phyloP scores from a whole-genome alignment of 78 protist genomes.

The Dictyostelium citrinum region DNA sequence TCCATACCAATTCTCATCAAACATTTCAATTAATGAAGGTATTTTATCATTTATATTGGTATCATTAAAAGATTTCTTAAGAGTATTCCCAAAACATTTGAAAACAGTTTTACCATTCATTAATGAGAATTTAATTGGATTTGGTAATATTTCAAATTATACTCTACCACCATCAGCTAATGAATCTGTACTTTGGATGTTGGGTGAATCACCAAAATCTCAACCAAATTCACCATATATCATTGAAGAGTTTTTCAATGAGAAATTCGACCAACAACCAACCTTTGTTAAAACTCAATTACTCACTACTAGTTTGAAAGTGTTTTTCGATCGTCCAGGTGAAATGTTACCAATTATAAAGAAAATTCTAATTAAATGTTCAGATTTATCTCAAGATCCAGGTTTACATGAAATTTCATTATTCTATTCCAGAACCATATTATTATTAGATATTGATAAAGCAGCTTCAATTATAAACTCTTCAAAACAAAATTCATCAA shows the following conservation, averaged over 20 bases:
- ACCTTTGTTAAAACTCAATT: slow-evolving; percentile 74
- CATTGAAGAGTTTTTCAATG: slow-evolving; percentile 80
- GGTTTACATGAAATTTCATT: slow-evolving; percentile 94
- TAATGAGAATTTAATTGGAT: neutral
- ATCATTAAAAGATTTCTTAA: slow-evolving; percentile 23
- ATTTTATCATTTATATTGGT: neutral
- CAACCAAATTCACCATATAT: slow-evolving; percentile 89
- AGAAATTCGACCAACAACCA: slow-evolving; percentile 51
- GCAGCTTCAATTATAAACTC: slow-evolving; percentile 11
- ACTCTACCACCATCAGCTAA: neutral
- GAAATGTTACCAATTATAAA: slow-evolving; percentile 77
- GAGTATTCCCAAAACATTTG: slow-evolving; percentile 30
- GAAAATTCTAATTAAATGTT: slow-evolving; percentile 10
- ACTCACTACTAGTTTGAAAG: slow-evolving; percentile 72
- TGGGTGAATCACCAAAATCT: slow-evolving; percentile 88
- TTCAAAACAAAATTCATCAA: neutral
- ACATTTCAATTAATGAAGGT: neutral
- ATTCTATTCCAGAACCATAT: slow-evolving; percentile 86
- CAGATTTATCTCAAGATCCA: slow-evolving; percentile 35
- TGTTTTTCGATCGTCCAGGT: slow-evolving; percentile 90
- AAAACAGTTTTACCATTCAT: neutral
- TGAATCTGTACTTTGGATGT: slow-evolving; percentile 89
- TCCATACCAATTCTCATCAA: neutral
- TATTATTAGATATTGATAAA: slow-evolving; percentile 36
- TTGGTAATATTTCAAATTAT: neutral